These are phyloP conservation scores for Globisporangium cylindrosporum DNA, from an alignment of 352 stramenopile species.

Conservation along the genomic window DNA sequence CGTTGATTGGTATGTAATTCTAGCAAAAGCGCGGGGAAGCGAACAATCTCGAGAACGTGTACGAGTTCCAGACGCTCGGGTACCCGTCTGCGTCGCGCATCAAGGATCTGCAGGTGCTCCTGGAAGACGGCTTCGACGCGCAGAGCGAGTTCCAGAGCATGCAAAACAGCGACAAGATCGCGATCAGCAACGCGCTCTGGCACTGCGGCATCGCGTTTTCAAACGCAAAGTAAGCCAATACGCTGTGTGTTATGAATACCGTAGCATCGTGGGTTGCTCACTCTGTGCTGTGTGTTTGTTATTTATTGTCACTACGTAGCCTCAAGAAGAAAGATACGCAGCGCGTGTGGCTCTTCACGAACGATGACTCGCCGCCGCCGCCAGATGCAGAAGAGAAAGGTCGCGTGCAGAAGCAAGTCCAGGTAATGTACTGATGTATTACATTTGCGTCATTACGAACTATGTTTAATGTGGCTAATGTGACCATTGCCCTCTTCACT, in stretches of 20 bases:
- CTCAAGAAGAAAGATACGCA: slow-evolving; percentile 86
- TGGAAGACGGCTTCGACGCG: slow-evolving; percentile 40
- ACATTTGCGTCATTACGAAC: neutral
- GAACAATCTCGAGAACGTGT: slow-evolving; percentile 62
- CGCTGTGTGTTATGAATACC: neutral
- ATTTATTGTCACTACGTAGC: slow-evolving; percentile 21
- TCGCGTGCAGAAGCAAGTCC: slow-evolving; percentile 73
- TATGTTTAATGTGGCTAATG: neutral
- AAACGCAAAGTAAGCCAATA: slow-evolving; percentile 55
- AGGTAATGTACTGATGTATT: slow-evolving; percentile 22
- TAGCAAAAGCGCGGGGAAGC: slow-evolving; percentile 62
- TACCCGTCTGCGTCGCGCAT: slow-evolving; percentile 70
- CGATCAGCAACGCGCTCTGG: slow-evolving; percentile 83
- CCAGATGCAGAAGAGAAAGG: slow-evolving; percentile 57
- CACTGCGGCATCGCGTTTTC: slow-evolving; percentile 81
- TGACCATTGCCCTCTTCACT: neutral
- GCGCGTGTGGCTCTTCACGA: slow-evolving; percentile 86
- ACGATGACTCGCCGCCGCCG: slow-evolving; percentile 54
- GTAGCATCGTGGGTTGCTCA: neutral
- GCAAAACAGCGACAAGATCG: slow-evolving; percentile 50
- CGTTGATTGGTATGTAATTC: neutral
- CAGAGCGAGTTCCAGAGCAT: slow-evolving; percentile 52
- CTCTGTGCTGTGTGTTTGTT: neutral
- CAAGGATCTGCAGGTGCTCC: slow-evolving; percentile 65
- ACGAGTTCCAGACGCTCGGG: slow-evolving; percentile 72